Evolutionary conservation across 495 filamentous ascomycete species (phyloP), one percentile per base, ranked within the genome.

Genomic region (Cercophora scortea): DNA sequence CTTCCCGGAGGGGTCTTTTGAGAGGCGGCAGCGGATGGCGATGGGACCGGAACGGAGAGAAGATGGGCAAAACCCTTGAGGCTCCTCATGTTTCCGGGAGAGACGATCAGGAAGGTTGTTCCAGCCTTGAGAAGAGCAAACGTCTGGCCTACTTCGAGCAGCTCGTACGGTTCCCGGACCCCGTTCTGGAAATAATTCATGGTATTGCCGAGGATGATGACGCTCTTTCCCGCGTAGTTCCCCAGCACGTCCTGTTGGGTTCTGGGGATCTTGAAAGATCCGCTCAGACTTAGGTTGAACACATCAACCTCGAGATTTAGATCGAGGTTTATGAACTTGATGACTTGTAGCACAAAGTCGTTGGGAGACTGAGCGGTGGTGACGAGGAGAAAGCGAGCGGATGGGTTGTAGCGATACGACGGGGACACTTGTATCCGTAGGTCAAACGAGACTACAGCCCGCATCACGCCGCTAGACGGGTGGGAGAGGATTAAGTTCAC

Each of bases 281-380:
- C 61, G 33, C 33, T 56, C 8, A 64, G 56, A 48, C 59, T 61
- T 15, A 64, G 50, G 47, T 64, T 64, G 52, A 64, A 61, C 32
- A 61, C 53, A 34, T 64, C 61, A 3, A 64, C 49, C 9, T 12
- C 8, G 2, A 54, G 50, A 15, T 54, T 51, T 0, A 64, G 53
- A 4, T 49, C 45, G 12, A 48, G n/a, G 17, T 56, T 42, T 34
- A 64, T 43, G 16, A 60, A 53, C 11, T 51, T 15, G 15, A 61
- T 41, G 6, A 61, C 46, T 38, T 61, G 56, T 25, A 55, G 44
- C n/a, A 61, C 57, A 38, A 56, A 56, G 6, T 39, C 40, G 49
- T 61, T 60, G 1, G 51, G 53, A 0, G 59, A 59, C 19, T 56
- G 52, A 1, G 59, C 54, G 42, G 55, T 64, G 49, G 61, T 58